A percentile compares a stretch with the other conserved stretches of the same genome.
Evolutionary conservation across 176 grass and related monocot species (phyloP).

Genomic region (Secale cereale): DNA sequence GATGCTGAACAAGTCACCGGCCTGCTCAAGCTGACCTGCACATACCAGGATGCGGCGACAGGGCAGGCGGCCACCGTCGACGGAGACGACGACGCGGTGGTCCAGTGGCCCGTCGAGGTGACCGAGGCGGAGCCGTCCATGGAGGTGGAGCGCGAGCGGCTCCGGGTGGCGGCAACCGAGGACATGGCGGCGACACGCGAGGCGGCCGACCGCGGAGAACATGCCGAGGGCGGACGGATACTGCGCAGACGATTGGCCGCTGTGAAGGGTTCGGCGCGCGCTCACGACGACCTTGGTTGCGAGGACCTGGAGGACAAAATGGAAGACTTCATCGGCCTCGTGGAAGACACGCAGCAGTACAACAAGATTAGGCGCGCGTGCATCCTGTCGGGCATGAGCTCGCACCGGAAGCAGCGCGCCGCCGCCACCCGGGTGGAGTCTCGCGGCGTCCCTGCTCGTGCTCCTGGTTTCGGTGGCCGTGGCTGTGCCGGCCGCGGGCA

Average conservation of each 20-base stretch:
- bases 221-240: constrained; percentile 20
- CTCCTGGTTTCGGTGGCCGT: no score
- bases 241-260: neutral
- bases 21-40: constrained; percentile 42
- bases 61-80: constrained; percentile 25
- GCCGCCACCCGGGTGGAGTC: neutral
- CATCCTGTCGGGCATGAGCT: constrained; percentile 25
- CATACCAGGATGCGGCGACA: constrained; percentile 51
- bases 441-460: no score
- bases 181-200: constrained; percentile 36
- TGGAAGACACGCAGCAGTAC: neutral
- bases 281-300: neutral
- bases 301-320: neutral
- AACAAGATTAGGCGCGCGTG: neutral
- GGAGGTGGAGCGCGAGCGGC: constrained; percentile 42
- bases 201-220: constrained; percentile 26
- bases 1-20: neutral
- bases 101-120: neutral
- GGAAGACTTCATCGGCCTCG: constrained; percentile 2
- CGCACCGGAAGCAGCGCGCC: constrained; percentile 34
- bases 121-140: neutral
- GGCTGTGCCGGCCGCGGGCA: no score
- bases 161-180: constrained; percentile 32
- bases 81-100: constrained; percentile 34
- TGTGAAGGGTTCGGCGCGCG: neutral